A percentile compares a stretch with the other conserved stretches of the same genome.
phyloP scores from a whole-genome alignment of 805 yeast species.

The Kuraishia hungarica region DNA sequence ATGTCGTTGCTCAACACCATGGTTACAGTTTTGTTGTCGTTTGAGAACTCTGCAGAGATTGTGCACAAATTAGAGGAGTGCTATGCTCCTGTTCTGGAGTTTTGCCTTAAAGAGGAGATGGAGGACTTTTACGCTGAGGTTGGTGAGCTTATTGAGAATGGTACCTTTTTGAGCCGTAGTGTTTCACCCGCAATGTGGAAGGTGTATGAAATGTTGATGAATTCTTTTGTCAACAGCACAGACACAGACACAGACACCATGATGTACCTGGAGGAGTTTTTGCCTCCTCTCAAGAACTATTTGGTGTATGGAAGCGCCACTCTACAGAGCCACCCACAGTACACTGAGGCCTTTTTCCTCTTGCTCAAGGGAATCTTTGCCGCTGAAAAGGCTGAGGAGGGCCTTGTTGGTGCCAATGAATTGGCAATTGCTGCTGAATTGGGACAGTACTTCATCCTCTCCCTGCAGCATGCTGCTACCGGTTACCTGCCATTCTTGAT shows the following conservation, averaged over 20 bases:
- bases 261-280: constrained; percentile 66
- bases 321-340: constrained; percentile 35
- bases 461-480: constrained; percentile 40
- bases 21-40: constrained; percentile 76
- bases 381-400: constrained; percentile 26
- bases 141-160: constrained; percentile 71
- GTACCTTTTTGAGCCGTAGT: constrained; percentile 52
- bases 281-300: constrained; percentile 67
- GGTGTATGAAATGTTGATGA: constrained; percentile 43
- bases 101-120: constrained; percentile 53
- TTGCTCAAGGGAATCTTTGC: constrained; percentile 36
- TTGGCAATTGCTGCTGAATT: constrained; percentile 51
- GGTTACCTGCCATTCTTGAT: constrained; percentile 38
- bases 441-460: constrained; percentile 53
- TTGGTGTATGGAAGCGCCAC: constrained; percentile 47
- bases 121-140: constrained; percentile 80
- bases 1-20: constrained; percentile 80
- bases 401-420: constrained; percentile 50
- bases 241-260: constrained; percentile 40
- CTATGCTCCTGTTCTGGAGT: constrained; percentile 64
- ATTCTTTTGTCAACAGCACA: constrained; percentile 13
- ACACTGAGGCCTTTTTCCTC: constrained; percentile 39
- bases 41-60: constrained; percentile 73
- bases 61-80: constrained; percentile 64
- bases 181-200: constrained; percentile 74